Evolutionary conservation across 116 monocot species (phyloP).

Genomic region (Papilionanthe hybrid): DNA sequence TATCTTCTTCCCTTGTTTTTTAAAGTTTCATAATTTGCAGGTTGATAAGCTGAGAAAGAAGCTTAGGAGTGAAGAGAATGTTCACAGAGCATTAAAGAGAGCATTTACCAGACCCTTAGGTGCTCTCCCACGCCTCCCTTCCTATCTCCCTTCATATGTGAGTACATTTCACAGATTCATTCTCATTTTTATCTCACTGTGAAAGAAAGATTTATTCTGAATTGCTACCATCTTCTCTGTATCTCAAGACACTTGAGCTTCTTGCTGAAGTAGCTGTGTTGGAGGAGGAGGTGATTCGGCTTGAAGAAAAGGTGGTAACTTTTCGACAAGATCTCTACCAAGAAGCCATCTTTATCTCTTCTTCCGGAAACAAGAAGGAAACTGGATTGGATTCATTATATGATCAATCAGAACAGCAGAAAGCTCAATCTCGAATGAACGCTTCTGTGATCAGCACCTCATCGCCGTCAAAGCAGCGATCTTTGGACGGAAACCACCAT

Average conservation of each 20-base stretch:
- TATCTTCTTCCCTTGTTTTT: conserved; percentile 15
- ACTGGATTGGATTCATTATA: conserved; percentile 20
- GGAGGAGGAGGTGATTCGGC: conserved; percentile 86
- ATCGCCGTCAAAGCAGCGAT: conserved; percentile 2
- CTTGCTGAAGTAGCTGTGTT: conserved; percentile 96
- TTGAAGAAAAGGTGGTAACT: conserved; percentile 84
- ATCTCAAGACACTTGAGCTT: conserved; percentile 71
- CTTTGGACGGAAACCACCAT: conserved; percentile 16
- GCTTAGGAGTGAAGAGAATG: conserved; percentile 82
- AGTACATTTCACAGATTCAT: background rate
- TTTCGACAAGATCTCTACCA: conserved; percentile 80
- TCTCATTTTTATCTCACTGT: background rate
- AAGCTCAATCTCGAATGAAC: background rate
- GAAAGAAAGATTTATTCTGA: background rate
- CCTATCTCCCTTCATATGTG: conserved; percentile 88
- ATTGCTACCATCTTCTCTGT: background rate
- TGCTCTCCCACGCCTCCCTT: conserved; percentile 89
- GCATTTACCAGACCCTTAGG: conserved; percentile 93
- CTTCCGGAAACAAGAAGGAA: conserved; percentile 39
- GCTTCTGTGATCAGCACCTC: no score
- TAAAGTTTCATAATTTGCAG: conserved; percentile 22
- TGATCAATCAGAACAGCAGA: conserved; percentile 10
- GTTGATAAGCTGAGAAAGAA: conserved; percentile 84
- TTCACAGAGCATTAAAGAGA: conserved; percentile 85
- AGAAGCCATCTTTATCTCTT: conserved; percentile 68